A percentile compares a stretch with the other conserved stretches of the same genome.
Conservation (phyloP, 495 filamentous ascomycete genomes). For the Venustampulla echinocandica region DNA sequence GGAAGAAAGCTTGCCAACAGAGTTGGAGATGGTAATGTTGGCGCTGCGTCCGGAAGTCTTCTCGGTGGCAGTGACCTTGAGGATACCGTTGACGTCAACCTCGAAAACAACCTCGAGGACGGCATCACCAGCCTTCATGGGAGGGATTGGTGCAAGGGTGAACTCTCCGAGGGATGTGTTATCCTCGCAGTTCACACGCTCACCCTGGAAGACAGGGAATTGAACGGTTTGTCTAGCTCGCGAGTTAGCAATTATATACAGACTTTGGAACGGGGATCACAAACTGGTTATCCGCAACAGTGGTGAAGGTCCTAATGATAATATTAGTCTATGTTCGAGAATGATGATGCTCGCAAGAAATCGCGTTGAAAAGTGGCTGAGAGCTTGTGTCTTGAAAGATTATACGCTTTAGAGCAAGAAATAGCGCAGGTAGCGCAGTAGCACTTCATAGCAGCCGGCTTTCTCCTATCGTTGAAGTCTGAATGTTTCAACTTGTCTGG, state of each 20-base stretch:
- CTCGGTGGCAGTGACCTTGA: constrained; percentile 99
- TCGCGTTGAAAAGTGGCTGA: no score
- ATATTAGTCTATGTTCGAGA: constrained; percentile 10
- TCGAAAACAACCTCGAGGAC: constrained; percentile 98
- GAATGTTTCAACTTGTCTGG: no score
- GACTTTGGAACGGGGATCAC: no score
- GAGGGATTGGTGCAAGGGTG: constrained; percentile 90
- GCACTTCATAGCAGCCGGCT: no score
- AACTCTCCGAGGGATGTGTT: constrained; percentile 99
- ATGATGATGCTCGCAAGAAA: no score
- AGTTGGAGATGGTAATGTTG: constrained; percentile 99
- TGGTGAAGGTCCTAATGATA: constrained; percentile 70
- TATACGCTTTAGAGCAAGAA: no score
- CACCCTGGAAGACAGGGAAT: constrained; percentile 97
- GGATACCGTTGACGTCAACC: constrained; percentile 99
- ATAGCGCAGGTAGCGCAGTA: no score
- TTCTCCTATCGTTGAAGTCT: no score
- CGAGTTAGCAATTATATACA: no score
- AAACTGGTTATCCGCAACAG: constrained; percentile 70
- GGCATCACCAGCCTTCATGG: constrained; percentile 96
- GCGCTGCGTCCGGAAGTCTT: constrained; percentile 96
- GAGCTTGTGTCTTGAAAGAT: no score
- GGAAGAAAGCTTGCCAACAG: constrained; percentile 94
- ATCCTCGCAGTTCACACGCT: constrained; percentile 99
- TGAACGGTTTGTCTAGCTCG: constrained; percentile 95